Evolutionary conservation across 2,329 filamentous ascomycete genomes (phyloP), one percentile per base, ranked within the genome.

Genomic region (Didymella exigua): DNA sequence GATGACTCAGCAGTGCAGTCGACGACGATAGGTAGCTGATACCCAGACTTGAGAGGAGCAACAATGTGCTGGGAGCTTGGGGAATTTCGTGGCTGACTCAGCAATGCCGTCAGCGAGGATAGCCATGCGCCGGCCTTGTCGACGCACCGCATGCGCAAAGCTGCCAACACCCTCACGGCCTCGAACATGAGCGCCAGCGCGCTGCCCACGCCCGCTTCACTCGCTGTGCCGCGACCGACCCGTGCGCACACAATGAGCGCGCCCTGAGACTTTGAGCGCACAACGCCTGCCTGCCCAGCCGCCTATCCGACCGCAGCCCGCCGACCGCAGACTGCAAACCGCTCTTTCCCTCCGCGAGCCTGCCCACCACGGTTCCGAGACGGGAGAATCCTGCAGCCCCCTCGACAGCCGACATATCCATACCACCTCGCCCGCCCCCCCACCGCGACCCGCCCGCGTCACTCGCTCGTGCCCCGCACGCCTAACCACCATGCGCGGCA

Each of bases 401-500:
- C 47, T 50, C 44, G 26, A 45, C 46, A 24, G 19, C 19, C 40
- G 33, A 27, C 45, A 47, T 26, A 49, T 29, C 18, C 16, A 19
- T 16, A 23, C 29, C 18, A 38, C n/a, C n/a, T n/a, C n/a, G n/a
- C n/a, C 49, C 42, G 19, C 53, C 47, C 57, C 45, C 44, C 57
- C 31, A 49, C 26, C 40, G 51, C 46, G 11, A 27, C 29, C 23
- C 29, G 18, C 19, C 4, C 18, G 45, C 52, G 33, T 38, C 49
- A 49, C 40, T 54, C 59, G 24, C 46, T 41, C 4, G 41, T 21
- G 40, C 24, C 55, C 43, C 34, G 27, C 54, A 30, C 40, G 44
- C 42, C 45, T 54, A 31, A 31, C 55, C 37, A 58, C 55, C 41
- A 74, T 74, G 71, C 71, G 71, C 52, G 68, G 67, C 56, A 68